Evolutionary conservation across 2,329 filamentous ascomycete genomes (phyloP), one percentile per base, ranked within the genome.

Genomic region (Onygenales sp.): DNA sequence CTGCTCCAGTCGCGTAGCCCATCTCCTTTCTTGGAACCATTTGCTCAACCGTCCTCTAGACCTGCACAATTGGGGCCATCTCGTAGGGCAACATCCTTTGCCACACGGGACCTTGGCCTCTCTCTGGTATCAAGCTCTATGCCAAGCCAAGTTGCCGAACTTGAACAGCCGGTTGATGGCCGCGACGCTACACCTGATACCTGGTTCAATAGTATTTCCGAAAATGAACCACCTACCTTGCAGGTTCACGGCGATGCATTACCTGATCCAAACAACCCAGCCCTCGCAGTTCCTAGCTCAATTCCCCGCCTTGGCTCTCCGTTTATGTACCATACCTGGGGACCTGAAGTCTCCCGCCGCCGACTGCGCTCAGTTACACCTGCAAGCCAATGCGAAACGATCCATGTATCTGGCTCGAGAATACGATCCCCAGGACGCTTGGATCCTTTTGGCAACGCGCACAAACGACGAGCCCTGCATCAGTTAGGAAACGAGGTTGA

Each of bases 1-100:
- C 72, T 85, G 59, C 71, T 85, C 56, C 75, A 77, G 56, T 78
- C 76, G 39, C 74, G 81, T 51, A 84, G 78, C 52, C 82, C 82
- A 9, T 83, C 81, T 27, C 82, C 82, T 2, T 75, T 80, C 59
- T 65, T 65, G 42, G 70, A 74, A 44, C 63, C 69, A 43, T 63
- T 69, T 36, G 61, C 66, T 13, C 62, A 58, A 14, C 62, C 57
- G 31, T 58, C 67, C 7, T 63, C 69, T 10, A 52, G 57, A 10
- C 44, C 64, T 11, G 61, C 62, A 9, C 58, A 60, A 34, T 57
- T 60, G 11, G 61, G 58, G n/a, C 53, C 59, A 27, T 57, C 58
- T 46, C 55, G 58, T 37, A 57, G 56, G 42, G 62, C 67, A 5
- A 61, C 67, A 3, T 60, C 64, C 4, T 75, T 73, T 58, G 64